Conservation (phyloP, 2,329 filamentous ascomycete species). For the Penicillium hesseltinei region DNA sequence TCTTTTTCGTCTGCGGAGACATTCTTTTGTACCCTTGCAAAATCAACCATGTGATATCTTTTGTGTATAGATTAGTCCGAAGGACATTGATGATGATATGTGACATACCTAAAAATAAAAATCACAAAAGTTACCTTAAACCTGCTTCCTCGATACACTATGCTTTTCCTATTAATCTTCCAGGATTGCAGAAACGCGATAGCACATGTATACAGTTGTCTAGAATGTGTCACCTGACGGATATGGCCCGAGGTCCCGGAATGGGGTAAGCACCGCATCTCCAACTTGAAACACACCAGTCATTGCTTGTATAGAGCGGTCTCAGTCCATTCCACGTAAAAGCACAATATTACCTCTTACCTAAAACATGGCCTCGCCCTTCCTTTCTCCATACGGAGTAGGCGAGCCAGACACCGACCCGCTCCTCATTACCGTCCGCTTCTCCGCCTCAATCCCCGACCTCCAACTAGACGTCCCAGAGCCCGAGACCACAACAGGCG, state of each 20-base stretch:
- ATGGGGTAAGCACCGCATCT: constrained; percentile 8
- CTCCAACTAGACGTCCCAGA: constrained; percentile 71
- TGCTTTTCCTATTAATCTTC: not conserved
- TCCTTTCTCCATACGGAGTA: constrained; percentile 13
- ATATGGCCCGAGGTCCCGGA: constrained; percentile 1
- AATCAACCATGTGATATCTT: constrained; percentile 5
- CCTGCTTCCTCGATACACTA: not conserved
- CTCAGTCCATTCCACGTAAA: not conserved
- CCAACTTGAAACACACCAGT: not conserved
- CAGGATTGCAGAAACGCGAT: not conserved
- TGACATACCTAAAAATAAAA: not conserved
- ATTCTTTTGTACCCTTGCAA: not conserved
- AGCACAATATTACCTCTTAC: not conserved
- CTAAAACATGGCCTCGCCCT: constrained; percentile 21
- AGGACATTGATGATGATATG: constrained; percentile 15
- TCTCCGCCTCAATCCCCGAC: constrained; percentile 81
- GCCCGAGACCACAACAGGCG: constrained; percentile 68
- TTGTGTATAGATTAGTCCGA: constrained; percentile 18
- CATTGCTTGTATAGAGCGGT: not conserved
- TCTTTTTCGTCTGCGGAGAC: not conserved
- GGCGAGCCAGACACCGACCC: constrained; percentile 14
- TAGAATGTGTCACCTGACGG: constrained; percentile 8
- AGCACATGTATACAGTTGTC: not conserved
- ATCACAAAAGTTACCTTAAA: not conserved
- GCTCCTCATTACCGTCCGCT: constrained; percentile 82